Evolutionary conservation across 2,329 filamentous ascomycete species (phyloP).

Genomic region (Apiospora saccharicola): DNA sequence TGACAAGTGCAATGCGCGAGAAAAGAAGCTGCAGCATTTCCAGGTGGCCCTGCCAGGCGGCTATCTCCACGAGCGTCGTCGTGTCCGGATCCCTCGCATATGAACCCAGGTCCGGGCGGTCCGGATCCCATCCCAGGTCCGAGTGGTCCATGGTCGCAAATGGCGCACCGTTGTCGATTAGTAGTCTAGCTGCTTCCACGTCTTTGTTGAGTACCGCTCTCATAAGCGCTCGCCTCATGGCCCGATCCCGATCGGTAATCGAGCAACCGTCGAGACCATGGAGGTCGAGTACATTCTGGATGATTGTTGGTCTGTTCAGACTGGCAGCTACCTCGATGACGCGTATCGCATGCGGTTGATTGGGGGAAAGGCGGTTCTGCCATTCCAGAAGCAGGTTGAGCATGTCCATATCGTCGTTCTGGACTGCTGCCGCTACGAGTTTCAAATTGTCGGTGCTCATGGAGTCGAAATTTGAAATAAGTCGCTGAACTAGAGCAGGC

Average conservation of each 20-base stretch:
- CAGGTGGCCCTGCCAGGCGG: not conserved
- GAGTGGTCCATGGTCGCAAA: not conserved
- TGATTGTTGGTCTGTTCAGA: not conserved
- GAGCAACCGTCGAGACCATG: too few relatives aligned
- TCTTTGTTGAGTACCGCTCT: not conserved
- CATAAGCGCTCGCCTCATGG: not conserved
- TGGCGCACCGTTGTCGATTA: not conserved
- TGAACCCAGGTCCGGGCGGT: not conserved
- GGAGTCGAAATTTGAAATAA: not conserved
- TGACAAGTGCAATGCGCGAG: not conserved
- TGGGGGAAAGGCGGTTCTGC: not conserved
- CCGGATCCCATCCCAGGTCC: not conserved
- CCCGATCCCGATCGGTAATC: not conserved
- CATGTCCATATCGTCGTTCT: not conserved
- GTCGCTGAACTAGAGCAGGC: not conserved
- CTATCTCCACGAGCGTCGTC: not conserved
- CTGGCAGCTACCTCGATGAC: not conserved
- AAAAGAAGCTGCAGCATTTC: not conserved
- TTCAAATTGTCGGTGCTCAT: not conserved
- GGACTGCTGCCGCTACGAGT: not conserved
- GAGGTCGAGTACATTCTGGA: not conserved
- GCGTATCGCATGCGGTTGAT: fast-evolving
- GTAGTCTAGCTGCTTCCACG: not conserved
- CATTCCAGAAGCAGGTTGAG: not conserved
- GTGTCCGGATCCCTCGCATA: not conserved